Conservation (phyloP, 345 rosid species). For the Schrenkiella parvula region DNA sequence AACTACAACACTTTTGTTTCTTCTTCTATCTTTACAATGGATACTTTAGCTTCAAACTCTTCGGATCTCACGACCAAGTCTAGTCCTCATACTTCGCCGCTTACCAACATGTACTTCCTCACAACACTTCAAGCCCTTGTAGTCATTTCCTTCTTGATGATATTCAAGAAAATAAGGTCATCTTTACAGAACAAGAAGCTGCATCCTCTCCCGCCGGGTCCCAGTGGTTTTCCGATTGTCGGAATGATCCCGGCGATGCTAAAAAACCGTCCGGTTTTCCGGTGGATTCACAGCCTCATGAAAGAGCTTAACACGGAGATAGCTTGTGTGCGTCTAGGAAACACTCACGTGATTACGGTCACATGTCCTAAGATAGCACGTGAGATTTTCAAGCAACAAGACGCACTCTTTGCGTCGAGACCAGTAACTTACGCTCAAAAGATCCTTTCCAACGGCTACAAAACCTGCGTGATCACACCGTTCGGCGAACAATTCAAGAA, state of each 20-base stretch:
- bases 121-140: conserved; percentile 23
- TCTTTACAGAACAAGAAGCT: conserved; percentile 1
- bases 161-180: conserved; percentile 24
- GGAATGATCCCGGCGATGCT: conserved; percentile 33
- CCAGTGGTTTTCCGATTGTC: conserved; percentile 34
- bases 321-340: conserved; percentile 40
- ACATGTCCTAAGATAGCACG: conserved; percentile 36
- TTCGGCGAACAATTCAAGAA: conserved; percentile 39
- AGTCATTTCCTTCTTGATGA: conserved; percentile 3
- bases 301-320: conserved; percentile 38
- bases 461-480: conserved; percentile 25
- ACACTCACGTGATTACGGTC: conserved; percentile 37
- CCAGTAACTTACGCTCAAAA: conserved; percentile 29
- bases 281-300: conserved; percentile 37
- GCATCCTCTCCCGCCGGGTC: conserved; percentile 42
- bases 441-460: conserved; percentile 24
- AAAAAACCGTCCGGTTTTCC: conserved; percentile 31
- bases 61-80: conserved; percentile 14
- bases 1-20: not conserved
- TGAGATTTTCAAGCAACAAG: conserved; percentile 37
- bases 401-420: conserved; percentile 35
- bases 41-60: conserved; percentile 26
- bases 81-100: not conserved
- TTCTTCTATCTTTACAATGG: conserved; percentile 13
- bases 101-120: conserved; percentile 17